Percentiles rank a stretch among this genome's conserved stretches.
phyloP scores from a whole-genome alignment of 129 eudicot genomes.

The Oenanthe sinensis region DNA sequence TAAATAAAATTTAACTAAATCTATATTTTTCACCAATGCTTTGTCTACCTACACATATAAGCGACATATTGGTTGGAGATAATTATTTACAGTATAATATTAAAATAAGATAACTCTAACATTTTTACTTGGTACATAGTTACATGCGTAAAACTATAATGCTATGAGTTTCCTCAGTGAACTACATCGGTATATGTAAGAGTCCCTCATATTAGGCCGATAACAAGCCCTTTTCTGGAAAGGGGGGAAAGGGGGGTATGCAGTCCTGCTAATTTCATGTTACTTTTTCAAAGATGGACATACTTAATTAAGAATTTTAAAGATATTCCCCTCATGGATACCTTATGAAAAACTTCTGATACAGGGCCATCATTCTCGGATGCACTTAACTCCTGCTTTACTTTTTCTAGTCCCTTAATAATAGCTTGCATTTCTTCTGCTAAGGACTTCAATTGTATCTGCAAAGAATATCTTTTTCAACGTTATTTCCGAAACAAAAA shows the following conservation, averaged over 20 bases:
- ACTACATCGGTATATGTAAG: neutral
- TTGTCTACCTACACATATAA: neutral
- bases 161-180: neutral
- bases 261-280: neutral
- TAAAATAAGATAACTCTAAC: neutral
- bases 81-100: neutral
- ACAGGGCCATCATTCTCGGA: slow-evolving; percentile 97
- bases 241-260: neutral
- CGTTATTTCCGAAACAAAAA: slow-evolving; percentile 4
- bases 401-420: slow-evolving; percentile 87
- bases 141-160: neutral
- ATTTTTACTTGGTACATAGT: neutral
- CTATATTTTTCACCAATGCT: neutral
- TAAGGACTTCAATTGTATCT: slow-evolving; percentile 93
- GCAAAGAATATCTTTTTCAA: slow-evolving; percentile 18
- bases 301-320: neutral
- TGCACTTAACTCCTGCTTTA: slow-evolving; percentile 69
- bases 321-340: slow-evolving; percentile 14
- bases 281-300: neutral
- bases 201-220: neutral
- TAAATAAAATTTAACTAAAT: neutral
- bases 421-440: slow-evolving; percentile 99
- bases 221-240: neutral
- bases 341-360: slow-evolving; percentile 78
- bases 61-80: neutral